phyloP scores from a whole-genome alignment of 2,329 filamentous ascomycete species.

The Curvularia hawaiiensis region DNA sequence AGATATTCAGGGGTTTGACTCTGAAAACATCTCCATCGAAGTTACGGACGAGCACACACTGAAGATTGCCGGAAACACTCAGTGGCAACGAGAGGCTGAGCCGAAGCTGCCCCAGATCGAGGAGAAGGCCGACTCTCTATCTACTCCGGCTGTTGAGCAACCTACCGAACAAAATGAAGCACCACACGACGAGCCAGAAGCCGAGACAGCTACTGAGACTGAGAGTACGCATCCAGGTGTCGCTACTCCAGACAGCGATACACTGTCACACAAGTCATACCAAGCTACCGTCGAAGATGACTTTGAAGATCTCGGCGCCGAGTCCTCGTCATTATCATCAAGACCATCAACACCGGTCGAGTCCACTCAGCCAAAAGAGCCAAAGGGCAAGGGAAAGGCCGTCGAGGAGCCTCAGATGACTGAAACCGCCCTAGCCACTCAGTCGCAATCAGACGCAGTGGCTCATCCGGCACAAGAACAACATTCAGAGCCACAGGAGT shows the following conservation, averaged over 20 bases:
- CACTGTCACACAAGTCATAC: slow-evolving; percentile 40
- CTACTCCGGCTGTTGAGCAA: neutral
- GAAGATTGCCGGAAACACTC: slow-evolving; percentile 40
- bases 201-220: slow-evolving; percentile 8
- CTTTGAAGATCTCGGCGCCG: slow-evolving; percentile 43
- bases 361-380: slow-evolving; percentile 18
- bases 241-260: slow-evolving; percentile 35
- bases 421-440: slow-evolving; percentile 24
- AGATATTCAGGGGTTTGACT: slow-evolving; percentile 40
- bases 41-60: slow-evolving; percentile 42
- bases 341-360: slow-evolving; percentile 21
- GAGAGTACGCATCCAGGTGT: slow-evolving; percentile 18
- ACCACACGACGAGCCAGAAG: slow-evolving; percentile 10
- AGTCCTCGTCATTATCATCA: slow-evolving; percentile 38
- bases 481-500: slow-evolving; percentile 20
- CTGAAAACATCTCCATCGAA: slow-evolving; percentile 45
- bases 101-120: slow-evolving; percentile 17
- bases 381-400: slow-evolving; percentile 39
- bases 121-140: slow-evolving; percentile 2
- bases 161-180: neutral
- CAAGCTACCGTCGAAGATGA: slow-evolving; percentile 46
- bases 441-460: slow-evolving; percentile 26
- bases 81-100: slow-evolving; percentile 24
- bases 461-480: slow-evolving; percentile 18
- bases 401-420: slow-evolving; percentile 20